phyloP scores from a whole-genome alignment of 257 asterid species.

The Nicotiana knightiana region DNA sequence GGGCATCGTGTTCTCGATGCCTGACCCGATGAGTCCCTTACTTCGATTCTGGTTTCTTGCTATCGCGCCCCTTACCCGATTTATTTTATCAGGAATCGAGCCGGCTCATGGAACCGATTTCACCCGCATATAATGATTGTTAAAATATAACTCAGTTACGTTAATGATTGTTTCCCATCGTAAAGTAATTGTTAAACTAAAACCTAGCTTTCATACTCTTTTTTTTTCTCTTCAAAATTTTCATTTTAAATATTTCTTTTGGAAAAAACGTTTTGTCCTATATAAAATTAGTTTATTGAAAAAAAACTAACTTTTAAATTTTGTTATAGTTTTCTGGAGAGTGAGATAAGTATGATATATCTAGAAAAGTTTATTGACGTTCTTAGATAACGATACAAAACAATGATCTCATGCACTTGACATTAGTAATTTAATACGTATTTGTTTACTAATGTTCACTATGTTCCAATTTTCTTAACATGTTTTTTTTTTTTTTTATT shows the following conservation, averaged over 20 bases:
- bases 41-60: too few species aligned
- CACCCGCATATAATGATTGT: neutral
- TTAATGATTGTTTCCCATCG: neutral
- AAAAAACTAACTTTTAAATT: neutral
- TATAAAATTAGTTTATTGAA: neutral
- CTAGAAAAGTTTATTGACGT: neutral
- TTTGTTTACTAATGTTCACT: neutral
- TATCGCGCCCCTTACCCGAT: too few species aligned
- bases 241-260: neutral
- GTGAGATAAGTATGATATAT: constrained; percentile 1
- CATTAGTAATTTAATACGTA: neutral
- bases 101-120: too few species aligned
- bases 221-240: neutral
- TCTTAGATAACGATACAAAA: neutral
- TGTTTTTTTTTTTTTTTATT: neutral
- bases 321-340: neutral
- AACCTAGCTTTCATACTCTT: neutral
- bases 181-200: neutral
- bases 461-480: constrained; percentile 1
- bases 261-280: neutral
- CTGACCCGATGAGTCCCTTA: too few species aligned
- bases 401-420: constrained; percentile 4
- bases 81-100: too few species aligned
- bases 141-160: neutral
- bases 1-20: too few species aligned